phyloP scores from a whole-genome alignment of 345 rosid genomes.

The Zanthoxylum bungeanum region DNA sequence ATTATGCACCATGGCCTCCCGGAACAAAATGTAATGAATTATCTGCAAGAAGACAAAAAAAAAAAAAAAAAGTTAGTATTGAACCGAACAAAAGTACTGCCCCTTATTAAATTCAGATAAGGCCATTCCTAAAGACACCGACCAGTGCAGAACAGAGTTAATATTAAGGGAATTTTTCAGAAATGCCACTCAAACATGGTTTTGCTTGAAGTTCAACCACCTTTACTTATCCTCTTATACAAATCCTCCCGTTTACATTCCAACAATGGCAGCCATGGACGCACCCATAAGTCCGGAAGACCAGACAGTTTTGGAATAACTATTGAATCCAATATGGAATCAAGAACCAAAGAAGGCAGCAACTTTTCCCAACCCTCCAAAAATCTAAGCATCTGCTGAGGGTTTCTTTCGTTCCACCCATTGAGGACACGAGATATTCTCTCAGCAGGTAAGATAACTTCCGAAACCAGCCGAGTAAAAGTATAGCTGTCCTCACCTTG shows the following conservation, averaged over 20 bases:
- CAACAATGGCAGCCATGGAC: neutral
- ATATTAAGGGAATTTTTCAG: neutral
- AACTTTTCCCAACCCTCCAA: neutral
- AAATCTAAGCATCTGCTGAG: neutral
- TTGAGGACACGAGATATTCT: constrained; percentile 55
- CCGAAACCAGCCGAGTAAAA: constrained; percentile 68
- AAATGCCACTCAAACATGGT: neutral
- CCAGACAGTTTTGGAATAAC: neutral
- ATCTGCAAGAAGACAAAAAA: neutral
- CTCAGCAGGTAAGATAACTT: constrained; percentile 81
- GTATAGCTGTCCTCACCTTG: constrained; percentile 59
- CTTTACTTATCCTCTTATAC: neutral
- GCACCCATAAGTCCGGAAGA: neutral
- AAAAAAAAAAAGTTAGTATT: neutral
- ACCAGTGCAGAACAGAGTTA: neutral
- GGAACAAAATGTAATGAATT: neutral
- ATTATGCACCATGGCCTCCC: neutral
- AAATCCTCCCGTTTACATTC: neutral
- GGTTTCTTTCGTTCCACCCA: neutral
- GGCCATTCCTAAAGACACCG: neutral
- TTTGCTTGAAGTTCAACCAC: neutral
- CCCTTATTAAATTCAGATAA: neutral
- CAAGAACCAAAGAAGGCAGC: neutral
- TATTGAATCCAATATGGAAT: neutral
- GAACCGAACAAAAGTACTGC: neutral